A percentile compares a stretch with the other conserved stretches of the same genome.
These are phyloP conservation scores for Solidago caesia DNA, from an alignment of 129 eudicot species.

Conservation along the genomic window DNA sequence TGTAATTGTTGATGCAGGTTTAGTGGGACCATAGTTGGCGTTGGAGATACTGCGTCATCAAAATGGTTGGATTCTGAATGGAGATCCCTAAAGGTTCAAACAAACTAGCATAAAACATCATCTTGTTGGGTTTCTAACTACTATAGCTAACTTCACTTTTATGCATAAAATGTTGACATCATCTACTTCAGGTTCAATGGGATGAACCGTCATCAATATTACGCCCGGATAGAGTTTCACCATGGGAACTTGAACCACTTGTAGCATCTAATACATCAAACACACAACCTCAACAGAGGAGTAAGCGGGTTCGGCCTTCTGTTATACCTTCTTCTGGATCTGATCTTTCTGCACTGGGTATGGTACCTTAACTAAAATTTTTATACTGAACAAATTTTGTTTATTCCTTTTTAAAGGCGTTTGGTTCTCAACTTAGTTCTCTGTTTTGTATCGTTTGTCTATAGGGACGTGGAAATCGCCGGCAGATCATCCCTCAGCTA, in stretches of 20 bases:
- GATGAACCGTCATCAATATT: conserved; percentile 88
- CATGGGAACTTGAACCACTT: conserved; percentile 97
- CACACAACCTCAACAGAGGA: conserved; percentile 71
- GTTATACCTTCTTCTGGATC: conserved; percentile 55
- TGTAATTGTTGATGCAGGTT: conserved; percentile 52
- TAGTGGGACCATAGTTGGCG: conserved; percentile 96
- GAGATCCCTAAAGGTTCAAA: conserved; percentile 85
- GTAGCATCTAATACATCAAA: conserved; percentile 59
- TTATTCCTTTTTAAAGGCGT: not conserved
- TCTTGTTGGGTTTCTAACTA: not conserved
- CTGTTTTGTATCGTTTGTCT: conserved; percentile 1
- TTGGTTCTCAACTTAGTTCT: conserved; percentile 1
- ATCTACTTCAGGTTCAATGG: conserved; percentile 85
- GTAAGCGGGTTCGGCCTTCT: conserved; percentile 70
- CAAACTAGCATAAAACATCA: not conserved
- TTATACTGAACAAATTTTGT: not conserved
- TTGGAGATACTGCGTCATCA: conserved; percentile 61
- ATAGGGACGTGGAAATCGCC: conserved; percentile 81
- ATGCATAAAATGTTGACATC: conserved; percentile 5
- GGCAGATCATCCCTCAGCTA: conserved; percentile 46
- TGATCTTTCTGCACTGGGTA: conserved; percentile 67
- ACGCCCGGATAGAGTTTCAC: conserved; percentile 91
- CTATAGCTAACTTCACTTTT: not conserved
- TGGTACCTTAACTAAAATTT: not conserved
- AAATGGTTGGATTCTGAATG: conserved; percentile 91